Percentiles rank a stretch among this genome's conserved stretches.
These are phyloP conservation scores for Rhodotorula sp. DNA, from an alignment of 1,284 basidiomycete species.

Conservation along the genomic window DNA sequence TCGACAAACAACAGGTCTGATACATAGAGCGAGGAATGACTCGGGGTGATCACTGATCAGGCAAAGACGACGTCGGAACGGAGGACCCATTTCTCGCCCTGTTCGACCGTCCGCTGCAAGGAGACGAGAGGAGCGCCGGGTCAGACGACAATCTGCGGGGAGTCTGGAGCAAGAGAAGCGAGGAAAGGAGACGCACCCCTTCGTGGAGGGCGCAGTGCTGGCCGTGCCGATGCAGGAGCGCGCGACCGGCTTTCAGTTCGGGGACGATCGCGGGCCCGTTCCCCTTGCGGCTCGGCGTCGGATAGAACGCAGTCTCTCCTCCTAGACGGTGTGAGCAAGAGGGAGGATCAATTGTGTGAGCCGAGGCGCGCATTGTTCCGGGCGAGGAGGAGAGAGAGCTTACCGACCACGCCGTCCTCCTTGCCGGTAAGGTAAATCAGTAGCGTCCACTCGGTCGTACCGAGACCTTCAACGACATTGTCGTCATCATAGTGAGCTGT, in stretches of 20 bases:
- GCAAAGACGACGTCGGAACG: conserved; percentile 72
- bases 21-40: no score
- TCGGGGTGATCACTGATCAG: conserved; percentile 26
- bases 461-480: conserved; percentile 52
- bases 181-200: conserved; percentile 56
- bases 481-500: conserved; percentile 74
- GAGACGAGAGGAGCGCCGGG: not conserved
- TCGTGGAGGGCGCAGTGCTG: conserved; percentile 74
- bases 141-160: not conserved
- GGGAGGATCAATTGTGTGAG: not conserved
- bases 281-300: conserved; percentile 27
- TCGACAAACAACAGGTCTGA: not conserved
- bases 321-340: conserved; percentile 50
- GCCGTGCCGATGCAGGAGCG: conserved; percentile 70
- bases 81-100: conserved; percentile 72
- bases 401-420: conserved; percentile 63
- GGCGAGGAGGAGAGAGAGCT: not conserved
- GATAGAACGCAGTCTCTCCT: conserved; percentile 76
- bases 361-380: no score
- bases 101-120: conserved; percentile 52
- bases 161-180: no score
- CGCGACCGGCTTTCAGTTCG: conserved; percentile 64
- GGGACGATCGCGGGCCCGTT: conserved; percentile 56
- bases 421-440: conserved; percentile 70
- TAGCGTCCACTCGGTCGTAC: conserved; percentile 72